phyloP scores from a whole-genome alignment of 495 filamentous ascomycete species.

The Corynascus novoguineensis region DNA sequence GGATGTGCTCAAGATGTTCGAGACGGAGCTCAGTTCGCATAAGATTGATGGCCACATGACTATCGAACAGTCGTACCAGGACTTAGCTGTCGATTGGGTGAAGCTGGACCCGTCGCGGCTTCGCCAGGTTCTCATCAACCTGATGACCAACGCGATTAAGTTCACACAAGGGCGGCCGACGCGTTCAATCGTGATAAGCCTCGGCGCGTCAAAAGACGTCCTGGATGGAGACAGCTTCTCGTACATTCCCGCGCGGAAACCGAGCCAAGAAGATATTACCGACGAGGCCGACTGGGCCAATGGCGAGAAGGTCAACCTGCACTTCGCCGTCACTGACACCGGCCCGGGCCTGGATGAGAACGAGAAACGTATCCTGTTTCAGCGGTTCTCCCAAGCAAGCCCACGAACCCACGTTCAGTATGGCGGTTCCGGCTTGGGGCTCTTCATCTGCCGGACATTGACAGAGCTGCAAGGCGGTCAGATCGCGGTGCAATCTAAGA shows the following conservation, averaged over 20 bases:
- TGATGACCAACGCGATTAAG: constrained; percentile 77
- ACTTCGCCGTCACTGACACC: constrained; percentile 72
- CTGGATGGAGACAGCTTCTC: constrained; percentile 44
- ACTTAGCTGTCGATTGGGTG: constrained; percentile 67
- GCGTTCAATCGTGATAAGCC: constrained; percentile 61
- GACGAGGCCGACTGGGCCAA: constrained; percentile 59
- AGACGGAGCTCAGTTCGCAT: constrained; percentile 66
- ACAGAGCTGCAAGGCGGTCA: constrained; percentile 80
- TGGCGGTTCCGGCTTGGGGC: constrained; percentile 74
- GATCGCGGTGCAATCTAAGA: constrained; percentile 68
- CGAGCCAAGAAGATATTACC: constrained; percentile 46
- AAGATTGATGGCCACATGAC: constrained; percentile 65
- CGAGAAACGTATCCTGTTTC: constrained; percentile 70
- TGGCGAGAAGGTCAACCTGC: constrained; percentile 63
- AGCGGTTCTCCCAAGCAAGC: constrained; percentile 71
- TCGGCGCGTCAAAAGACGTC: constrained; percentile 57
- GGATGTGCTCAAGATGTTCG: constrained; percentile 72
- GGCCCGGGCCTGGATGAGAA: constrained; percentile 69
- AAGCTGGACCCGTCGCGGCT: constrained; percentile 72
- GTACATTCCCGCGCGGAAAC: constrained; percentile 52
- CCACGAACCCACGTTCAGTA: constrained; percentile 76
- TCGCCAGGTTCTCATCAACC: constrained; percentile 72
- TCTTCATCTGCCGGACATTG: constrained; percentile 74
- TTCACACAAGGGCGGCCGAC: constrained; percentile 58
- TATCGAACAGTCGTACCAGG: constrained; percentile 58